Evolutionary conservation across 164 flowering plant genomes (phyloP).

Genomic region (Magnolia kwangsiensis): DNA sequence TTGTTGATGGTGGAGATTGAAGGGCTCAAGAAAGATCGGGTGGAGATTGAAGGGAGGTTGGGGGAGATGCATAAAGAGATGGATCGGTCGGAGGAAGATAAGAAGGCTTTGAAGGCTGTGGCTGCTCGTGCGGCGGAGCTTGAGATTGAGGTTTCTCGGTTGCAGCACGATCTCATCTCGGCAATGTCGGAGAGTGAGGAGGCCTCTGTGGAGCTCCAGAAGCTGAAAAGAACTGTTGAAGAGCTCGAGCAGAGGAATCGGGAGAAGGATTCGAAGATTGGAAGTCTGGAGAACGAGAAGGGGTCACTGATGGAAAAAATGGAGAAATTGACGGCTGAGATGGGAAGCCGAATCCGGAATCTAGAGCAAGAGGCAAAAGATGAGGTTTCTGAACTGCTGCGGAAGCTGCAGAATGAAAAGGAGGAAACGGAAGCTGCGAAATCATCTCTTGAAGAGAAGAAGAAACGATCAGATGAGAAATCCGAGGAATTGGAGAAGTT

Average conservation of each 20-base stretch:
- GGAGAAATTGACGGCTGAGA: slow-evolving; percentile 20
- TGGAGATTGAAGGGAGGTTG: slow-evolving; percentile 27
- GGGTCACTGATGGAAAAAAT: slow-evolving; percentile 15
- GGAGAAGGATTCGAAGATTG: slow-evolving; percentile 34
- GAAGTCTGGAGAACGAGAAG: slow-evolving; percentile 36
- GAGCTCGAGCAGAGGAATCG: slow-evolving; percentile 14
- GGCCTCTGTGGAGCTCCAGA: slow-evolving; percentile 25
- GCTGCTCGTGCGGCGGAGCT: slow-evolving; percentile 50
- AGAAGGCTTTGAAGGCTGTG: background rate
- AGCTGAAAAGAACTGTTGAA: slow-evolving; percentile 29
- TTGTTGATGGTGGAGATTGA: slow-evolving; percentile 35
- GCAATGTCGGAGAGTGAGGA: slow-evolving; percentile 42
- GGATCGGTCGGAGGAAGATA: slow-evolving; percentile 4
- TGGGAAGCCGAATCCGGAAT: slow-evolving; percentile 4
- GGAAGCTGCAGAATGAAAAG: slow-evolving; percentile 19
- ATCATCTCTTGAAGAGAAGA: slow-evolving; percentile 12
- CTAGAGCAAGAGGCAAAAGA: slow-evolving; percentile 21
- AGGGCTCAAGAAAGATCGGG: slow-evolving; percentile 26
- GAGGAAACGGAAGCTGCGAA: slow-evolving; percentile 18
- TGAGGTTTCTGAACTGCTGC: slow-evolving; percentile 18
- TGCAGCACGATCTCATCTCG: slow-evolving; percentile 60
- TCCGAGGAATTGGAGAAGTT: slow-evolving; percentile 29
- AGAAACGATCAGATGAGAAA: background rate
- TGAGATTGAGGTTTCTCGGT: slow-evolving; percentile 56
- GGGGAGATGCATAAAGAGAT: slow-evolving; percentile 5